These are phyloP conservation scores for Neospora caninum DNA, from an alignment of 169 alveolate genomes.

Conservation along the genomic window DNA sequence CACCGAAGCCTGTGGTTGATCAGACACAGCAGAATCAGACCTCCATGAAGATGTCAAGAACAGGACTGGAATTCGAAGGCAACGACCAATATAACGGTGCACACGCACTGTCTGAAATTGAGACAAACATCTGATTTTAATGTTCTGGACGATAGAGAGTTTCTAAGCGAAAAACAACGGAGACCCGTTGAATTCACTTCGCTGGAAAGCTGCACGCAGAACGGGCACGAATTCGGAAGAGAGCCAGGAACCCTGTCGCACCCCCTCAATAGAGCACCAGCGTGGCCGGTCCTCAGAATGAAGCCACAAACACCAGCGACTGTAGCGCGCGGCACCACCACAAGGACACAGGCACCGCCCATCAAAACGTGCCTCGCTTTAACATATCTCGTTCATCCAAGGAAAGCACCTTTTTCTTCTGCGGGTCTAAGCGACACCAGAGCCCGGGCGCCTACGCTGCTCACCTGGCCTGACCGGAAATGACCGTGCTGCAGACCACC, in stretches of 20 bases:
- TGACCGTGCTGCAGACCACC: not conserved
- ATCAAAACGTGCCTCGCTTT: too few relatives aligned
- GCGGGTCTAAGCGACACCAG: not conserved
- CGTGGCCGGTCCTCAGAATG: too few relatives aligned
- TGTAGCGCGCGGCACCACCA: too few relatives aligned
- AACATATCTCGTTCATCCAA: too few relatives aligned
- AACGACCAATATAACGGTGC: not conserved
- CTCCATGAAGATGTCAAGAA: not conserved
- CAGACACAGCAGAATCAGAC: not conserved
- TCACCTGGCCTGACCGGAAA: slow-evolving; percentile 1
- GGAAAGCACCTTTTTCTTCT: too few relatives aligned
- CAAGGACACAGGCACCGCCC: too few relatives aligned
- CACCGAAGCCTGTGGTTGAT: not conserved
- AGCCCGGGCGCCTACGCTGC: not conserved
- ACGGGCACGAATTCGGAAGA: not conserved
- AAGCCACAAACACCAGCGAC: too few relatives aligned
- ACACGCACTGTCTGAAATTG: too few relatives aligned
- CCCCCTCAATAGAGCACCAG: too few relatives aligned
- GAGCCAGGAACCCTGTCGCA: too few relatives aligned
- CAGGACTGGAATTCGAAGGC: not conserved
- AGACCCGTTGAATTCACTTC: not conserved
- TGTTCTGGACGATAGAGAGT: not conserved
- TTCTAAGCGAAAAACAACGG: not conserved
- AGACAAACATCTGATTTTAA: too few relatives aligned
- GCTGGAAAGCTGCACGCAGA: not conserved